Conservation (phyloP, 2,329 filamentous ascomycete genomes). For the Clonostachys rosea region DNA sequence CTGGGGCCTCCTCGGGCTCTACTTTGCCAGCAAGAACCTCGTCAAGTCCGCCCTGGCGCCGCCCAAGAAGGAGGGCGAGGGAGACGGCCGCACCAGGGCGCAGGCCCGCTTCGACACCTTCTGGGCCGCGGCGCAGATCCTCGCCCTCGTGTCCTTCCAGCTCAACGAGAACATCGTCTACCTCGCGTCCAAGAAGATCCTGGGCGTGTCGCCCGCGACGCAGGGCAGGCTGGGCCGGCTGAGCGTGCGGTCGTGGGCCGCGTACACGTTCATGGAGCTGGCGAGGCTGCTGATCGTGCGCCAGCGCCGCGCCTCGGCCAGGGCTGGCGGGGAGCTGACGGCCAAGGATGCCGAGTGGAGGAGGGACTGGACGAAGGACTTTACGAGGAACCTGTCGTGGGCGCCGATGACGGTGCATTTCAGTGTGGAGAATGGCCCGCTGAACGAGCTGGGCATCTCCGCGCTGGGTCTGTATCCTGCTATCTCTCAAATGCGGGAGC, state of each 20-base stretch:
- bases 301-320: conserved; percentile 22
- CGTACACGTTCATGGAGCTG: conserved; percentile 74
- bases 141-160: conserved; percentile 67
- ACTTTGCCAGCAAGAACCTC: conserved; percentile 58
- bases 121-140: conserved; percentile 59
- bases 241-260: conserved; percentile 77
- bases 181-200: conserved; percentile 67
- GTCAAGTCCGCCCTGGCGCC: background rate
- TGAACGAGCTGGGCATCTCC: conserved; percentile 34
- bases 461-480: conserved; percentile 38
- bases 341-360: conserved; percentile 33
- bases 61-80: conserved; percentile 12
- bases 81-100: conserved; percentile 20
- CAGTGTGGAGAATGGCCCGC: conserved; percentile 61
- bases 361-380: conserved; percentile 56
- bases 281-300: conserved; percentile 53
- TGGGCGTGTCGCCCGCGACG: conserved; percentile 51
- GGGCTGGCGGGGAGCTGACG: background rate
- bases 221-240: conserved; percentile 61
- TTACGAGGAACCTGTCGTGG: conserved; percentile 70
- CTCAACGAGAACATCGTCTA: conserved; percentile 79
- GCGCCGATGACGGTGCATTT: conserved; percentile 82
- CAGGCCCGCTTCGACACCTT: conserved; percentile 38
- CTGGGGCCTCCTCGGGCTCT: conserved; percentile 72
- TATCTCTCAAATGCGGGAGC: conserved; percentile 34